These are phyloP conservation scores for Trichoderma parareesei DNA, from an alignment of 495 filamentous ascomycete species.

Conservation along the genomic window DNA sequence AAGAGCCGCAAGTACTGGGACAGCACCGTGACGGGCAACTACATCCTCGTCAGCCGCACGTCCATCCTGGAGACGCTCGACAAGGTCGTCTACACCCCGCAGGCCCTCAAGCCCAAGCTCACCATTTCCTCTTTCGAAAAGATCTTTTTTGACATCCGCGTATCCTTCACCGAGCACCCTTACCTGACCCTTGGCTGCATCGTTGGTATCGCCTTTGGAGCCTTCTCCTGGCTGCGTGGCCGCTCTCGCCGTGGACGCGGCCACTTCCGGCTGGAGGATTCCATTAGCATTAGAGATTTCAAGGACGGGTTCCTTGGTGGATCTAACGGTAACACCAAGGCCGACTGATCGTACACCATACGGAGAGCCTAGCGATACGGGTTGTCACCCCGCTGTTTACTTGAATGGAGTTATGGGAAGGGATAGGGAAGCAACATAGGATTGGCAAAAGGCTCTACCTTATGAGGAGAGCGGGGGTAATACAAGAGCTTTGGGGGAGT, in stretches of 20 bases:
- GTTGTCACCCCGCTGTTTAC: background rate
- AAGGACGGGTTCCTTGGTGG: slow-evolving; percentile 49
- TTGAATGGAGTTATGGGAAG: background rate
- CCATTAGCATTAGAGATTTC: slow-evolving; percentile 43
- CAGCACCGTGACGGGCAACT: slow-evolving; percentile 73
- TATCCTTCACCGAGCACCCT: slow-evolving; percentile 61
- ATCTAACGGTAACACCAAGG: slow-evolving; percentile 58
- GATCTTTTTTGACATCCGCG: slow-evolving; percentile 66
- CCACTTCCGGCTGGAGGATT: slow-evolving; percentile 71
- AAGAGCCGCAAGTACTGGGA: slow-evolving; percentile 96
- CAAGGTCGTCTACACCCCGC: slow-evolving; percentile 61
- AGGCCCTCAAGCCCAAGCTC: slow-evolving; percentile 80
- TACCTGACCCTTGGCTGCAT: slow-evolving; percentile 58
- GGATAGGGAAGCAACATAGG: background rate
- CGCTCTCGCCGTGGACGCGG: slow-evolving; percentile 51
- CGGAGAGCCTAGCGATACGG: background rate
- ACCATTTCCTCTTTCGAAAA: slow-evolving; percentile 69
- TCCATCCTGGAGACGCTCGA: slow-evolving; percentile 91
- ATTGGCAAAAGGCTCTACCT: background rate
- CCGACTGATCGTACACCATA: slow-evolving; percentile 47
- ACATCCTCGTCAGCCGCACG: slow-evolving; percentile 82
- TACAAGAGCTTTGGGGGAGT: background rate
- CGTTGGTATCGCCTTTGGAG: slow-evolving; percentile 43
- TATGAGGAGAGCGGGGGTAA: background rate
- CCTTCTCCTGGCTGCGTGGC: slow-evolving; percentile 49